Base-by-base conservation (phyloP, 352 stramenopile genomes). In the Pythium aquatile region DNA sequence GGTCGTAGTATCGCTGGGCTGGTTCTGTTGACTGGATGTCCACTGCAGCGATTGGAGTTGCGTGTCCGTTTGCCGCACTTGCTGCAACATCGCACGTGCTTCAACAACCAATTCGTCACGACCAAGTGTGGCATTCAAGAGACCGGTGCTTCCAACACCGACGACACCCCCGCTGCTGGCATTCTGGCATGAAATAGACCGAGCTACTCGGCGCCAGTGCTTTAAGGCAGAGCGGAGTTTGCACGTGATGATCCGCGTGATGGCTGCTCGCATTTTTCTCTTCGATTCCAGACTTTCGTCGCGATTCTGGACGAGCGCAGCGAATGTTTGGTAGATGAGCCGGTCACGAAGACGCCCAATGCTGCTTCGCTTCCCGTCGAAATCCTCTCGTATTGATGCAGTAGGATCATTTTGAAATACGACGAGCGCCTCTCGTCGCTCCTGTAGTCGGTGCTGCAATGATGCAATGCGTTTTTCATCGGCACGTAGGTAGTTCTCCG, bases 401-500 rank as follows among this genome's bases (percentile, higher is more conserved):
- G 47, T 37, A 0, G 78, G 74, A 53, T 85, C 66, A 5, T 40
- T 63, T 40, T 94, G 79, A 59, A 90, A 94, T 3, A 29, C 30
- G 17, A 66, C 66, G 1, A 91, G 68, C 8, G 78, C 81, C 0
- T 71, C 55, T 63, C 67, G 62, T 10, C 85, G 79, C 10, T 81
- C 65, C 10, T 79, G 61, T 13, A 92, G 56, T 14, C 75, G 73
- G 3, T 55, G 55, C 20, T 65, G 30, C 17, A 91, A 46, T 9
- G 54, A 66, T 2, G 70, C 69, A 1, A 73, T 72, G 0, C 66
- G 74, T 20, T 78, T 86, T 13, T 75, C 65, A 47, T 92, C 85
- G n/a, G 67, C 78, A 11, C 74, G 74, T n/a, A 91, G 55, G 39
- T 87, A 86, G 46, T 91, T 89, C 48, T 94, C 82, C 5, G 87